A percentile compares a stretch with the other conserved stretches of the same genome.
Conservation (phyloP, 805 yeast species). For the Kazachstania africana region DNA sequence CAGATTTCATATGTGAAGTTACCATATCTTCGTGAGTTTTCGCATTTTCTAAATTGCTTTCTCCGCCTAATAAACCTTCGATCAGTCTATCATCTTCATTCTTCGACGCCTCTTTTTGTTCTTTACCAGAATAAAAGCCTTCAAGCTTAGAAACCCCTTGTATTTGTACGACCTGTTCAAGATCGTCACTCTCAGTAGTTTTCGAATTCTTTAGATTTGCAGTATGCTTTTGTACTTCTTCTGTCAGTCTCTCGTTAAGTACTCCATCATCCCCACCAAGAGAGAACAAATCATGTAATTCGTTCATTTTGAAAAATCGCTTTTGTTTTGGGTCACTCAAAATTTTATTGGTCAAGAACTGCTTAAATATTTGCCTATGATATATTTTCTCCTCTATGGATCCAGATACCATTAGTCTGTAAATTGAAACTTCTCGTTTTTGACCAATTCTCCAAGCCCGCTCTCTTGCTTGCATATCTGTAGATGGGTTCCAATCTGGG, state of each 20-base stretch:
- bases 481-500: slow-evolving; percentile 98
- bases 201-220: slow-evolving; percentile 23
- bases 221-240: slow-evolving; percentile 52
- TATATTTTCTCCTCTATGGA: slow-evolving; percentile 94
- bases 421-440: slow-evolving; percentile 80
- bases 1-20: slow-evolving; percentile 30
- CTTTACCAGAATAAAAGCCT: slow-evolving; percentile 43
- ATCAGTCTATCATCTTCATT: slow-evolving; percentile 54
- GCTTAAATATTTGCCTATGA: slow-evolving; percentile 93
- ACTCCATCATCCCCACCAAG: slow-evolving; percentile 55
- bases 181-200: slow-evolving; percentile 47
- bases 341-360: slow-evolving; percentile 83
- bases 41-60: slow-evolving; percentile 57
- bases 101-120: slow-evolving; percentile 28
- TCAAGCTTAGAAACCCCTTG: slow-evolving; percentile 68
- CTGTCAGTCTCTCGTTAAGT: slow-evolving; percentile 28
- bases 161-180: slow-evolving; percentile 48
- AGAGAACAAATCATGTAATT: slow-evolving; percentile 78
- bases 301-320: slow-evolving; percentile 84
- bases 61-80: slow-evolving; percentile 60
- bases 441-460: slow-evolving; percentile 97
- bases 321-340: slow-evolving; percentile 91
- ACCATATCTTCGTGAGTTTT: slow-evolving; percentile 71
- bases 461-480: slow-evolving; percentile 93
- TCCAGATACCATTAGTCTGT: slow-evolving; percentile 86